Evolutionary conservation across 2,329 filamentous ascomycete genomes (phyloP).

Genomic region (Colletotrichum australisinense): DNA sequence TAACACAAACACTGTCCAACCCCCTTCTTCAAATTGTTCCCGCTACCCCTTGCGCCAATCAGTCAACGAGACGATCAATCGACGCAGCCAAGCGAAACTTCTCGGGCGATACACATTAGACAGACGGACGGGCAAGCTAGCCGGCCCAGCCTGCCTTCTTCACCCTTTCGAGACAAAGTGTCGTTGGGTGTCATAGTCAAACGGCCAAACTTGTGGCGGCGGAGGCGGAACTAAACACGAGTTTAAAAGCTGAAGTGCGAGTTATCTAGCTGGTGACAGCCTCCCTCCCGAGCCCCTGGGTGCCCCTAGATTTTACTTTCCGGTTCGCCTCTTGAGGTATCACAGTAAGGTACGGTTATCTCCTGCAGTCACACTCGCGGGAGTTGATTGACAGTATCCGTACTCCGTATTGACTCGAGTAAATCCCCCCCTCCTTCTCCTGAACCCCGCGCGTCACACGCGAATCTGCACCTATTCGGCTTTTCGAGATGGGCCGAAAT

Average conservation of each 20-base stretch:
- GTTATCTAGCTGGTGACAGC: neutral
- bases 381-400: neutral
- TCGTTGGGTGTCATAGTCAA: neutral
- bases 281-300: neutral
- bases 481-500: neutral
- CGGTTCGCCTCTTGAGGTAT: neutral
- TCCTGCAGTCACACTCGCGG: neutral
- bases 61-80: neutral
- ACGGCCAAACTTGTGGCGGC: neutral
- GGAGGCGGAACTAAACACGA: neutral
- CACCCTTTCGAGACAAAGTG: neutral
- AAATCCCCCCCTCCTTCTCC: neutral
- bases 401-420: neutral
- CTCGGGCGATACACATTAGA: too few relatives aligned
- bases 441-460: neutral
- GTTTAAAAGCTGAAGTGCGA: neutral
- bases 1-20: neutral
- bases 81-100: neutral
- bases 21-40: constrained; percentile 2
- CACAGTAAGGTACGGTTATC: neutral
- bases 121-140: too few relatives aligned
- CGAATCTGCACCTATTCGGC: neutral
- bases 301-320: neutral
- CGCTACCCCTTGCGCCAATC: constrained; percentile 9
- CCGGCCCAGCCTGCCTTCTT: neutral